These are phyloP conservation scores for Apiospora hydei DNA, from an alignment of 2,329 filamentous ascomycete genomes.

Conservation along the genomic window DNA sequence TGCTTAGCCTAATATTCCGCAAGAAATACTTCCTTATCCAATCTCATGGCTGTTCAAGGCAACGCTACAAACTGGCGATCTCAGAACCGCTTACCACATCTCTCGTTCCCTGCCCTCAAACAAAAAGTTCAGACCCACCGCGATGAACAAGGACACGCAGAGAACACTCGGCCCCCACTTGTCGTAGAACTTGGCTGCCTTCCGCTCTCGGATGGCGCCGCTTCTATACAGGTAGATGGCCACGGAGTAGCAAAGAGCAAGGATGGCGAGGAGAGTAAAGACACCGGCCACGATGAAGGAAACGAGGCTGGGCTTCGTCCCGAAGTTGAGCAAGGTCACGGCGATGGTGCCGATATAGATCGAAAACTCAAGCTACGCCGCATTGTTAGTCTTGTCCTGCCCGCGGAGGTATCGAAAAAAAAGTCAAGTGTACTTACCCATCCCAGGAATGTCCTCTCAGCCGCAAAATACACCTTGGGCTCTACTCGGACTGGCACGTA, in stretches of 20 bases:
- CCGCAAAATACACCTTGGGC: conserved; percentile 97
- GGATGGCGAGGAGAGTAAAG: conserved; percentile 83
- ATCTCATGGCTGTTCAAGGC: conserved; percentile 7
- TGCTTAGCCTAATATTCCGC: background rate
- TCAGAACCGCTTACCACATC: conserved; percentile 52
- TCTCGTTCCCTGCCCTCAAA: conserved; percentile 72
- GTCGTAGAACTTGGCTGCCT: conserved; percentile 92
- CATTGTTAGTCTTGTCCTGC: background rate
- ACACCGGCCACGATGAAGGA: conserved; percentile 75
- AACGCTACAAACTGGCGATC: background rate
- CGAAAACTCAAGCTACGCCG: conserved; percentile 82
- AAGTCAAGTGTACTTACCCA: conserved; percentile 69
- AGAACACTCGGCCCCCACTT: conserved; percentile 82
- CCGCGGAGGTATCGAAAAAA: background rate
- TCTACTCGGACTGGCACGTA: conserved; percentile 96
- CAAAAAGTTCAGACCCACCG: conserved; percentile 81
- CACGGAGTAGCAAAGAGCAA: conserved; percentile 83
- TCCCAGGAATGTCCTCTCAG: conserved; percentile 92
- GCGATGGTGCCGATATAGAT: conserved; percentile 93
- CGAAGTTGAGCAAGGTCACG: conserved; percentile 83
- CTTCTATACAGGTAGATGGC: conserved; percentile 89
- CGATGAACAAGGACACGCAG: conserved; percentile 75
- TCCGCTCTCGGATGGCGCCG: conserved; percentile 80
- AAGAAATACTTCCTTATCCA: background rate
- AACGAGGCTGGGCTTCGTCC: conserved; percentile 60